These are phyloP conservation scores for Triticum timopheevii DNA, from an alignment of 176 grass and related monocot genomes.

Conservation along the genomic window DNA sequence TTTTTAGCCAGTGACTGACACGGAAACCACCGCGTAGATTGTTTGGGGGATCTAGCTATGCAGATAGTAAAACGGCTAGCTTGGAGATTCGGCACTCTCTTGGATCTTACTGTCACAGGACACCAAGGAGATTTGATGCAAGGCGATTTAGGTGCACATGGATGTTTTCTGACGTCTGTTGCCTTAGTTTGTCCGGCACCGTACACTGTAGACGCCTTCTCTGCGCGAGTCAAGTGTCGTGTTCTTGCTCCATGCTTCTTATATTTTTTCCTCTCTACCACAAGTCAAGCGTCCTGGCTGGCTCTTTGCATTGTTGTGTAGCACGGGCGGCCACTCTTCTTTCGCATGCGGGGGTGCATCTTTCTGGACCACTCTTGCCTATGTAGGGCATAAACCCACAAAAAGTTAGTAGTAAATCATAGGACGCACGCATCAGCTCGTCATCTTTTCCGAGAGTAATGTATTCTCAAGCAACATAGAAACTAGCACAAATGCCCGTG, in stretches of 20 bases:
- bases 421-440: neutral
- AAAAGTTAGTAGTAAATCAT: neutral
- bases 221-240: slow-evolving; percentile 46
- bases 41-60: neutral
- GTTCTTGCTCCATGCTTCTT: neutral
- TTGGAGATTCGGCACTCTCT: slow-evolving; percentile 31
- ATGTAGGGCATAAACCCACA: neutral
- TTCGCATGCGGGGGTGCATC: neutral
- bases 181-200: slow-evolving; percentile 1
- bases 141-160: slow-evolving; percentile 12
- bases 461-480: neutral
- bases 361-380: slow-evolving; percentile 33
- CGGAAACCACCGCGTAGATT: neutral
- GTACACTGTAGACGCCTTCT: neutral
- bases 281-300: slow-evolving; percentile 27
- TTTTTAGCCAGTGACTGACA: neutral
- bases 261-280: neutral
- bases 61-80: neutral
- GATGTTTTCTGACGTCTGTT: neutral
- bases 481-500: no score
- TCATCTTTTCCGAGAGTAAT: neutral
- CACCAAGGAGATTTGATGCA: slow-evolving; percentile 23
- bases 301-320: neutral
- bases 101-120: slow-evolving; percentile 37
- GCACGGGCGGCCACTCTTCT: slow-evolving; percentile 5